Evolutionary conservation across 306 rosid species (phyloP).

Genomic region (Casuarina glauca): DNA sequence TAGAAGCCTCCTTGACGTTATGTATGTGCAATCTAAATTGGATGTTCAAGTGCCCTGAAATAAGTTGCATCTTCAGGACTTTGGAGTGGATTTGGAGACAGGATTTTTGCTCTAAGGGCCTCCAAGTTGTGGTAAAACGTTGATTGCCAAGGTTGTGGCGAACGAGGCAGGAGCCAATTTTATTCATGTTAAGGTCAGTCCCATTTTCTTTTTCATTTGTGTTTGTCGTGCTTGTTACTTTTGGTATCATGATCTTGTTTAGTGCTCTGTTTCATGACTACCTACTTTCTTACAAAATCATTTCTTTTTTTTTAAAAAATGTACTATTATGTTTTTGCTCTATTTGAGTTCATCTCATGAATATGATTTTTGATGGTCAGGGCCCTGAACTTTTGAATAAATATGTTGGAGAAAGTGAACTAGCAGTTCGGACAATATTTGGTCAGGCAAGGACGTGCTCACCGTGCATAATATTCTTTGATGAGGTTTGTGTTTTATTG

Average conservation of each 20-base stretch:
- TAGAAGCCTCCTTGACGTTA: not conserved
- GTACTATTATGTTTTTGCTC: not conserved
- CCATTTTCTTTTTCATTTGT: not conserved
- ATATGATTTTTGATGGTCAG: conserved; percentile 29
- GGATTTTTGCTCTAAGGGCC: conserved; percentile 95
- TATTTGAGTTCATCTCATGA: not conserved
- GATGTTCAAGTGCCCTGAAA: conserved; percentile 24
- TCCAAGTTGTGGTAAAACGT: conserved; percentile 94
- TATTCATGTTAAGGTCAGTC: conserved; percentile 63
- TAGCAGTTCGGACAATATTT: conserved; percentile 62
- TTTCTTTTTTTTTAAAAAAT: no score
- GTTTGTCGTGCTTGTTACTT: not conserved
- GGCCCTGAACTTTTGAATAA: conserved; percentile 88
- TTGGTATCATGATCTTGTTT: not conserved
- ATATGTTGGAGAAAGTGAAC: conserved; percentile 91
- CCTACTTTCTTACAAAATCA: not conserved
- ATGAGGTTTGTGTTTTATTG: conserved; percentile 63
- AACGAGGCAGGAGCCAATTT: conserved; percentile 90
- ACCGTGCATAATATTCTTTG: conserved; percentile 81
- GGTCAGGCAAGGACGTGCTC: conserved; percentile 83
- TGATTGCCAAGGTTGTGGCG: conserved; percentile 92
- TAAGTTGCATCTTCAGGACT: conserved; percentile 42
- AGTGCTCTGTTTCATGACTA: not conserved
- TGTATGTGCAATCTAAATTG: conserved; percentile 2
- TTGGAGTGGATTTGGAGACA: conserved; percentile 64